These are phyloP conservation scores for Paraurostyla sp. DNA, from an alignment of 73 alveolate species.

Conservation along the genomic window DNA sequence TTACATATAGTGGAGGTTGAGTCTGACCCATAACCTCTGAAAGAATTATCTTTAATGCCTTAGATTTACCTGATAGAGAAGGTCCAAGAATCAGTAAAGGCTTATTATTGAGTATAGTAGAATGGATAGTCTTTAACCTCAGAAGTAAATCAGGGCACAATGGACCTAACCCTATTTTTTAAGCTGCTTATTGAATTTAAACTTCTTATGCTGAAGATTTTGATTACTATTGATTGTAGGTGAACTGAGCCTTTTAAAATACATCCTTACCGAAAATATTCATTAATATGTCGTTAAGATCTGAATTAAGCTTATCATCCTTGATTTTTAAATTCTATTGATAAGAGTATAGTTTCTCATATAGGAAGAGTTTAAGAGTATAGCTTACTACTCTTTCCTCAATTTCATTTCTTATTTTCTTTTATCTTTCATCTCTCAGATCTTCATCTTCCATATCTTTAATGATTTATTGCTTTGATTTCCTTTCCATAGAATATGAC, in stretches of 20 bases:
- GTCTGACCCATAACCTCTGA: background rate
- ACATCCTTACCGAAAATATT: constrained; percentile 7
- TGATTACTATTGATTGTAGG: too few species aligned
- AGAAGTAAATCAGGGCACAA: too few species aligned
- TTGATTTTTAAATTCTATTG: background rate
- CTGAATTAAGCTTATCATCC: background rate
- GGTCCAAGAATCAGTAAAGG: too few species aligned
- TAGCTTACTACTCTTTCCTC: background rate
- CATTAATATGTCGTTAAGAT: background rate
- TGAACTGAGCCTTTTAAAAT: background rate
- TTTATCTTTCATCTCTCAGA: background rate
- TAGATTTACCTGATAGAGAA: background rate
- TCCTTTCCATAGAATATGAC: constrained; percentile 5
- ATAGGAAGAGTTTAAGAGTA: background rate
- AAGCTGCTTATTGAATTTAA: too few species aligned
- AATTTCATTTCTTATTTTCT: background rate
- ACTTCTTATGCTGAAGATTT: background rate
- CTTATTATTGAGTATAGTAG: too few species aligned
- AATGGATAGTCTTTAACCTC: too few species aligned
- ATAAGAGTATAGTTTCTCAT: constrained; percentile 18
- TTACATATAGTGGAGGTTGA: background rate
- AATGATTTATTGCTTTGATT: background rate
- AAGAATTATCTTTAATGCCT: background rate
- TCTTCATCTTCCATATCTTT: constrained; percentile 39
- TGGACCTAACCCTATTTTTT: too few species aligned